Evolutionary conservation across 108 stramenopile genomes (phyloP).

Genomic region (Asterionellopsis glacialis): DNA sequence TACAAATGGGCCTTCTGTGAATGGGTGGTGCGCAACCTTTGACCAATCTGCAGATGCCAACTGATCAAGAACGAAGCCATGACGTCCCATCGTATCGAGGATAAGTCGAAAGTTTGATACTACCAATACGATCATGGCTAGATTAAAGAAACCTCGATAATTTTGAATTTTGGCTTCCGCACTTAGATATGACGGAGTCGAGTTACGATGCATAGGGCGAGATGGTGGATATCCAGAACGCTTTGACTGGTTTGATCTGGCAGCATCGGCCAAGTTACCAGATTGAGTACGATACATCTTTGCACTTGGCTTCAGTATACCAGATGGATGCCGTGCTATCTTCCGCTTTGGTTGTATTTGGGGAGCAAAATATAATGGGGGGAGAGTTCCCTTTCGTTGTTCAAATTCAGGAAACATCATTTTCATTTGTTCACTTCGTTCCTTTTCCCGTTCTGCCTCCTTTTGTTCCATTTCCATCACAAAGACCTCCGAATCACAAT

Average conservation of each 20-base stretch:
- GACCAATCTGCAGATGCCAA: neutral
- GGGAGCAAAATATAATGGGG: slow-evolving; percentile 42
- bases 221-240: slow-evolving; percentile 56
- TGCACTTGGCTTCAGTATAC: neutral
- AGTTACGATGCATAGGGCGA: slow-evolving; percentile 65
- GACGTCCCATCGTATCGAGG: slow-evolving; percentile 43
- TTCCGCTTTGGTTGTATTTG: slow-evolving; percentile 11
- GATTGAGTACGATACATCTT: slow-evolving; percentile 36
- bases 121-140: slow-evolving; percentile 70
- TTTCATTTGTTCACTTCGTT: slow-evolving; percentile 23
- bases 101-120: slow-evolving; percentile 71
- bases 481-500: slow-evolving; percentile 66
- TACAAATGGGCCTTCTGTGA: slow-evolving; percentile 45
- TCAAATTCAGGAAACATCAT: slow-evolving; percentile 29
- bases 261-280: slow-evolving; percentile 25
- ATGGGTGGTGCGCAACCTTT: slow-evolving; percentile 15
- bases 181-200: slow-evolving; percentile 57
- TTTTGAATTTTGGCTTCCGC: slow-evolving; percentile 58
- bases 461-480: slow-evolving; percentile 20
- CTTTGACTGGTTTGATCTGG: slow-evolving; percentile 16
- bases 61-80: slow-evolving; percentile 58
- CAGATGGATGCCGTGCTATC: slow-evolving; percentile 9
- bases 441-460: slow-evolving; percentile 23
- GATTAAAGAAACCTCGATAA: slow-evolving; percentile 78
- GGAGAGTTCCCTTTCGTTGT: slow-evolving; percentile 32